phyloP scores from a whole-genome alignment of 2,329 filamentous ascomycete species.

The Neonectria neomacrospora region DNA sequence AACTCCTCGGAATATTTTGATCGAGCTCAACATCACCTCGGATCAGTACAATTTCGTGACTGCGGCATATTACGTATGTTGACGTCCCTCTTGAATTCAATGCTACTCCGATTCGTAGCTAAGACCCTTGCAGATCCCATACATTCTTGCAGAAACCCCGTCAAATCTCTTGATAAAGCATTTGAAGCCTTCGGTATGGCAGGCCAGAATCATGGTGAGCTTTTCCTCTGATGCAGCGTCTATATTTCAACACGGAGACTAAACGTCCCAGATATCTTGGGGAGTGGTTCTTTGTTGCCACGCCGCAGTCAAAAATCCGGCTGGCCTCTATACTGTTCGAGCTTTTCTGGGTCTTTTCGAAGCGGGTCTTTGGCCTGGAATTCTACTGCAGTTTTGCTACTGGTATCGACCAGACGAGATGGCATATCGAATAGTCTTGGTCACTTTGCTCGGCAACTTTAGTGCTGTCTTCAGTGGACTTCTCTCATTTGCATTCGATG shows the following conservation, averaged over 20 bases:
- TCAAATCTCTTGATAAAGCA: conserved; percentile 54
- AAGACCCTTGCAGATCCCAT: conserved; percentile 46
- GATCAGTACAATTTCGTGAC: conserved; percentile 55
- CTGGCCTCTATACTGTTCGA: conserved; percentile 6
- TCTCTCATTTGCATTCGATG: conserved; percentile 57
- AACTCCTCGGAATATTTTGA: conserved; percentile 54
- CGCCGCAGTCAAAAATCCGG: background rate
- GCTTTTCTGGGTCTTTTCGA: conserved; percentile 38
- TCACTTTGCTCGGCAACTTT: conserved; percentile 57
- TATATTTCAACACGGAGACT: background rate
- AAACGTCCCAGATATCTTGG: conserved; percentile 9
- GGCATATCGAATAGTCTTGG: conserved; percentile 54
- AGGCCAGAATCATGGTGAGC: conserved; percentile 55
- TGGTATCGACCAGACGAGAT: conserved; percentile 62
- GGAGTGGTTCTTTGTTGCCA: conserved; percentile 8
- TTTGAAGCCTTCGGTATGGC: conserved; percentile 53
- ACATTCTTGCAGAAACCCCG: conserved; percentile 53
- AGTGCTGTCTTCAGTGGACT: conserved; percentile 55
- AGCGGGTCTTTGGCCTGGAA: conserved; percentile 55
- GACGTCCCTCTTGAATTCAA: background rate
- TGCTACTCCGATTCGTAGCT: background rate
- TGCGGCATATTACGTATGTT: conserved; percentile 53
- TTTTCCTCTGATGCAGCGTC: conserved; percentile 26
- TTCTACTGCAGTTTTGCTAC: conserved; percentile 57
- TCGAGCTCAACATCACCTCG: conserved; percentile 52